These are phyloP conservation scores for Cornus kousa DNA, from an alignment of 148 eudicot species.

Conservation along the genomic window DNA sequence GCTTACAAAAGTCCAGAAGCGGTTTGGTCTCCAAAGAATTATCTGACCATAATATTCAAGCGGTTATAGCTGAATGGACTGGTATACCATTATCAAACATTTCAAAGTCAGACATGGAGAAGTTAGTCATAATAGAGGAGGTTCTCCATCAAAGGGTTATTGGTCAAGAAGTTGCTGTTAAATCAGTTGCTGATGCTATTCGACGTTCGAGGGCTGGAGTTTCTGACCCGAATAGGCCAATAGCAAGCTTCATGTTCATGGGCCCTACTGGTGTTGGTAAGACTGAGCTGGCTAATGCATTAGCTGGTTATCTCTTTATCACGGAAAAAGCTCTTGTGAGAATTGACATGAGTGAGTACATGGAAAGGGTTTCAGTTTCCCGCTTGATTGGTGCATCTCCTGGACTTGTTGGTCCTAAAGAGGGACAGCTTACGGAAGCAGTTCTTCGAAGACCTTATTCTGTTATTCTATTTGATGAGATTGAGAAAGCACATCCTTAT, in stretches of 20 bases:
- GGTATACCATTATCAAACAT: neutral
- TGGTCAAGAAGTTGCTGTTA: neutral
- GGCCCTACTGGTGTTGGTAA: neutral
- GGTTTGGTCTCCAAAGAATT: no score
- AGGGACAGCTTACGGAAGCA: neutral
- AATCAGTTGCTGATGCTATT: neutral
- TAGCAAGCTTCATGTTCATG: no score
- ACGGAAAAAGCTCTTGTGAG: neutral
- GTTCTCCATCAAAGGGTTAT: neutral
- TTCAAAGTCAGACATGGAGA: neutral
- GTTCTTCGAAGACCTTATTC: neutral
- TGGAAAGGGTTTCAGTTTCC: neutral
- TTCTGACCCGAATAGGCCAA: neutral
- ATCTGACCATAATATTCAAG: no score
- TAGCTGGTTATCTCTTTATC: neutral
- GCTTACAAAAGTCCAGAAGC: no score
- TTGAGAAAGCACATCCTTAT: neutral
- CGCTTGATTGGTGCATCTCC: neutral
- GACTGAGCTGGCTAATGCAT: neutral
- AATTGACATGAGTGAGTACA: neutral
- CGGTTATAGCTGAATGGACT: neutral
- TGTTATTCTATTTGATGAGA: neutral
- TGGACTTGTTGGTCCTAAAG: neutral
- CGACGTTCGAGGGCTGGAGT: neutral
- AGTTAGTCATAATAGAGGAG: neutral